A percentile compares a stretch with the other conserved stretches of the same genome.
These are phyloP conservation scores for Candolleomyces efflorescens DNA, from an alignment of 768 basidiomycete genomes.

Conservation along the genomic window DNA sequence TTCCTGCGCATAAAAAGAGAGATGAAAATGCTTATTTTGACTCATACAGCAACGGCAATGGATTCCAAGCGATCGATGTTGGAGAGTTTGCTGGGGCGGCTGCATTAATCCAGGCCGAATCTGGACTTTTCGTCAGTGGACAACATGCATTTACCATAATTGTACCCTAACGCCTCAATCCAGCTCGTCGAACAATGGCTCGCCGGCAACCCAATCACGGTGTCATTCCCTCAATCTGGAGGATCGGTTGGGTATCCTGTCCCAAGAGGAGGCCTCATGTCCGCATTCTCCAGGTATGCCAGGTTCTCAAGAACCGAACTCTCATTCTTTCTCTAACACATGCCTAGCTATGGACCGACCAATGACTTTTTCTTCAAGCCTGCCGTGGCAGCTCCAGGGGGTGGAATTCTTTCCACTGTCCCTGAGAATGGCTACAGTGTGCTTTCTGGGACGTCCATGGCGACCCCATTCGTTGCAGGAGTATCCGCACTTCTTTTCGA, in stretches of 20 bases:
- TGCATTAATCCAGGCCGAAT: constrained; percentile 48
- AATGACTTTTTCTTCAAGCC: constrained; percentile 55
- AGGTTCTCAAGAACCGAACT: not conserved
- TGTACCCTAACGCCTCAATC: not conserved
- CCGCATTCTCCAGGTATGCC: constrained; percentile 38
- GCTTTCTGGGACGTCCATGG: constrained; percentile 37
- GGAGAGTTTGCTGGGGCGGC: constrained; percentile 38
- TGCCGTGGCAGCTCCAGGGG: constrained; percentile 44
- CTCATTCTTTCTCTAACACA: not conserved
- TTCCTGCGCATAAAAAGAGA: not conserved
- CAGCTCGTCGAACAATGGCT: constrained; percentile 48
- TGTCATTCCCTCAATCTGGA: constrained; percentile 46
- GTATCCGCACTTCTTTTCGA: constrained; percentile 35
- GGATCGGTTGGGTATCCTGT: constrained; percentile 40
- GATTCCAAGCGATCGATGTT: constrained; percentile 37
- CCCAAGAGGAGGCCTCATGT: constrained; percentile 51
- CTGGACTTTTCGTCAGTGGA: constrained; percentile 48
- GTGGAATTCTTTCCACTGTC: constrained; percentile 43
- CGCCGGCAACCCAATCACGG: constrained; percentile 33
- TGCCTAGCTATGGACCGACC: constrained; percentile 47
- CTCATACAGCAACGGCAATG: constrained; percentile 40
- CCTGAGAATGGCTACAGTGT: constrained; percentile 33
- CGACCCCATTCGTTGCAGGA: constrained; percentile 39
- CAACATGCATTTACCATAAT: not conserved
- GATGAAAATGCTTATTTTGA: not conserved